Base-by-base conservation (phyloP, 441 rosid genomes). In the Populus hybrid region DNA sequence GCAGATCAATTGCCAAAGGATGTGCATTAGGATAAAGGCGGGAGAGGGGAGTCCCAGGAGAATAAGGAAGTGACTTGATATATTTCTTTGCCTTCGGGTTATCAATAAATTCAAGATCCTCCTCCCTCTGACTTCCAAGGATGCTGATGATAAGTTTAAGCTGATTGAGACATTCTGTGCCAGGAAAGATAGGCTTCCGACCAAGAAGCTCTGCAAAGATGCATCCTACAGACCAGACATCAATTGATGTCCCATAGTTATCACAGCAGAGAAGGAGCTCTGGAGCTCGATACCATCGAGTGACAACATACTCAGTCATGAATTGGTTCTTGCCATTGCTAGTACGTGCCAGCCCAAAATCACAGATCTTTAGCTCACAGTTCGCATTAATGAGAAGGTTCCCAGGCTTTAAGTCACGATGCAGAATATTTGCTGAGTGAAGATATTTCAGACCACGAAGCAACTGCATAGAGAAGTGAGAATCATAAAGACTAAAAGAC, bases 321-420 rank as follows among this genome's bases (percentile, higher is more conserved):
- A 28, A 28, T 28, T 28, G 30, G 30, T 28, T 28, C 82, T 86
- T 86, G 26, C 86, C 87, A 79, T 81, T 91, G 84, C 93, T 89
- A 16, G 90, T 89, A 69, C 97, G 82, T 18, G 93, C 95, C 77
- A 92, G 81, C 54, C 95, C 95, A 76, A 92, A 92, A 76, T 92
- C 93, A 21, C 97, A 83, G 78, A 93, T 88, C 84, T 92, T 93
- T 38, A 93, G 89, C 76, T 93, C 97, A 73, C 97, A 91, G 79
- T 93, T 93, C n/a, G 97, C 92, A 46, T 94, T 94, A 81, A 92
- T 87, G 65, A 94, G 98, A 73, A 94, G 92, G 85, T 94, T 94
- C 73, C 97, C 95, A 6, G 97, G 98, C 87, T 94, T 92, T 67
- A 94, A 70, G 86, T 94, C 98, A 6, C 96, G 88, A 69, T 94